Evolutionary conservation across 495 filamentous ascomycete species (phyloP), one percentile per base, ranked within the genome.

Genomic region (Aspergillus diversus): DNA sequence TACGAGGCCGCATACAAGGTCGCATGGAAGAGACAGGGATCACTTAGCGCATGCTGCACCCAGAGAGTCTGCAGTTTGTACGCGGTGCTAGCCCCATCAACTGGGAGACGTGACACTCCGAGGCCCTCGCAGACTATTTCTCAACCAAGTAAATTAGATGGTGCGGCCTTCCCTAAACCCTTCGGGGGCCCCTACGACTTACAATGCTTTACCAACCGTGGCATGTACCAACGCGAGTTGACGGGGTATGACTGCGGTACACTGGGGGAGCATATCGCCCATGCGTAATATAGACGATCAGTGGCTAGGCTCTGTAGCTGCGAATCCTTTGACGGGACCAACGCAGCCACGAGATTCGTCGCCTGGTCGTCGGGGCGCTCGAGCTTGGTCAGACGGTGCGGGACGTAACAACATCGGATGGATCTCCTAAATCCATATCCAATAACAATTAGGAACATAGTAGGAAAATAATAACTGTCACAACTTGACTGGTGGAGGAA

Each of bases 21-120:
- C 12, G 52, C 52, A n/a, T 55, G 52, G 17, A 55, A 55, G 27
- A 55, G 52, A 16, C 52, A 55, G 31, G 52, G 32, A 35, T 55
- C 52, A 17, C 8, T 35, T 4, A 55, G 32, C 12, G 33, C 52
- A 35, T 16, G 4, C 52, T 55, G 52, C 6, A 17, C 33, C 52
- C 52, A 55, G 15, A 7, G 3, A 16, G 31, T 55, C 15, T 37
- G 52, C 12, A 55, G 8, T 8, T 17, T 37, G 16, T 55, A 35
- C 8, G 52, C 52, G 32, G 52, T 43, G n/a, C 39, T 43, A 15
- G 11, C 8, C 39, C 4, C 8, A 15, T 43, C 39, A 8, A 43
- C 39, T 11, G 39, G 39, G 39, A 43, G 11, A 6, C 39, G 39
- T 0, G 39, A 43, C 39, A 43, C 39, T 11, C 39, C 39, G 39